Evolutionary conservation across 2,329 filamentous ascomycete species (phyloP), one percentile per base, ranked within the genome.

Genomic region (Emericellopsis cladophorae): DNA sequence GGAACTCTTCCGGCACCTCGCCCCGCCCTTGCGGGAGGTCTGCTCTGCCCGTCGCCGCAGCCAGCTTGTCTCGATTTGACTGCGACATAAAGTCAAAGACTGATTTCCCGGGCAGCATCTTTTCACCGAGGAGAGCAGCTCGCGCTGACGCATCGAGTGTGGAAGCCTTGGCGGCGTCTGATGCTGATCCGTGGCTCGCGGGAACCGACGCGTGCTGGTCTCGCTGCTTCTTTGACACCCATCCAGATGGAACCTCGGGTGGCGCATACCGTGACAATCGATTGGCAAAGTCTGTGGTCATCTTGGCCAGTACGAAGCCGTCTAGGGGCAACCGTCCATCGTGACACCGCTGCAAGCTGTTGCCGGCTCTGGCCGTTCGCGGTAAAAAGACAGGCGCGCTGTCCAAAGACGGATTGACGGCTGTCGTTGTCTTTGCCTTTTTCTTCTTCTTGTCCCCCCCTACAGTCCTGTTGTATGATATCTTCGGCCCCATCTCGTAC

Each of bases 81-180:
- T 85, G 70, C 0, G 84, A 84, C 48, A 98, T 72, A 59, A 84
- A 98, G 60, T 96, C 89, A 57, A 96, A 98, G 3, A 98, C 80
- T 0, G 92, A 96, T 63, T 96, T 95, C 1, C 87, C 86, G 0
- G 89, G 89, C 1, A 96, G 66, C 31, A 51, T 46, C 32, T 76
- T 69, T 62, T 95, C 90, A 31, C 89, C 89, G 1, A 96, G 70
- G 1, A 94, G 68, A 4, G 78, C 78, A 11, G 88, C 89, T 46
- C 92, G 78, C 34, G 81, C 70, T 53, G 77, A 81, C 1, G 86
- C 80, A 55, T 94, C 79, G 8, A 94, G 70, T 1, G 70, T 76
- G 0, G 86, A 92, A 2, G 76, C 67, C 58, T 81, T 89, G 8
- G 88, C 87, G 2, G 83, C 84, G 44, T 92, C 84, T 31, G 83